Percentiles rank a stretch among this genome's conserved stretches.
Conservation (phyloP, 345 rosid genomes). For the Arabidopsis thaliana region TAIR10.1 NC_003071.7:3516001-3516500, state of each 20-base stretch:
- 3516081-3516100: constrained; percentile 53
- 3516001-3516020: constrained; percentile 72
- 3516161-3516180: constrained; percentile 38
- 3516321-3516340: constrained; percentile 18
- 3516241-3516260: constrained; percentile 79
- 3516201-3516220: constrained; percentile 4
- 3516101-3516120: constrained; percentile 70
- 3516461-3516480: neutral
- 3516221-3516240: constrained; percentile 75
- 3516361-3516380: constrained; percentile 60
- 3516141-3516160: constrained; percentile 82
- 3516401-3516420: constrained; percentile 77
- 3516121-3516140: constrained; percentile 90
- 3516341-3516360: constrained; percentile 16
- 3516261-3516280: constrained; percentile 81
- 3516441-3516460: neutral
- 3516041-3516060: constrained; percentile 57
- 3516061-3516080: constrained; percentile 64
- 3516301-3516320: constrained; percentile 35
- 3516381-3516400: constrained; percentile 60
- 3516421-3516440: constrained; percentile 75
- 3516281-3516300: constrained; percentile 86
- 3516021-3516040: constrained; percentile 78
- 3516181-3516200: neutral
- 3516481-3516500: constrained; percentile 3